A percentile compares a stretch with the other conserved stretches of the same genome.
These are phyloP conservation scores for Calonectria henricotiae DNA, from an alignment of 2,329 filamentous ascomycete genomes.

Conservation along the genomic window DNA sequence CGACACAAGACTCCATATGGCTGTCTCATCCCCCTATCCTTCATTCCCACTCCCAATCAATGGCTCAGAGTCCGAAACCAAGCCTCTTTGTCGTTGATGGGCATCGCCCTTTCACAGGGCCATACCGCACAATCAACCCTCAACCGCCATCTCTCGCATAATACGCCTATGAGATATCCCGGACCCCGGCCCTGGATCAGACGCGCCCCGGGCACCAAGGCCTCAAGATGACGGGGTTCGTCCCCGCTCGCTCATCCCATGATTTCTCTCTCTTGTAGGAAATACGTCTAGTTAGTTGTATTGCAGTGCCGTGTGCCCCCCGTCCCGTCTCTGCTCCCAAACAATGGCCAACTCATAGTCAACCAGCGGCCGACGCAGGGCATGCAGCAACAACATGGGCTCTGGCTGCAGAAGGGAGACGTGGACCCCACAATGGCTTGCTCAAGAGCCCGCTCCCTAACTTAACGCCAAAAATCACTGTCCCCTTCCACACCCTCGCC, in stretches of 20 bases:
- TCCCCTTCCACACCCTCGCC: slow-evolving; percentile 16
- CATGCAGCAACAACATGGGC: slow-evolving; percentile 38
- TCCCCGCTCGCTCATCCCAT: slow-evolving; percentile 38
- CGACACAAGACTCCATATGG: slow-evolving; percentile 18
- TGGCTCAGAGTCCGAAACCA: slow-evolving; percentile 4
- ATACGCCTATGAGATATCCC: slow-evolving; percentile 40
- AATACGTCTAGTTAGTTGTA: slow-evolving; percentile 30
- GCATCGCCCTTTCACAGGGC: slow-evolving; percentile 19
- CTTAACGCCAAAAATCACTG: slow-evolving; percentile 34
- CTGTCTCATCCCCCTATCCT: slow-evolving; percentile 27
- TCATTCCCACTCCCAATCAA: slow-evolving; percentile 24
- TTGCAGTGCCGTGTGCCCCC: slow-evolving; percentile 32
- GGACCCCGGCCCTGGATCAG: slow-evolving; percentile 40
- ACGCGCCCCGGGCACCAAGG: slow-evolving; percentile 43
- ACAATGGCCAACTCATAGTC: slow-evolving; percentile 29
- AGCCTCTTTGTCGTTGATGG: slow-evolving; percentile 14
- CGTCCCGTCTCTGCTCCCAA: slow-evolving; percentile 30
- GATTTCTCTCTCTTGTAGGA: slow-evolving; percentile 32
- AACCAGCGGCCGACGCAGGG: slow-evolving; percentile 31
- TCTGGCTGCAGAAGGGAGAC: slow-evolving; percentile 31
- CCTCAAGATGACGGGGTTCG: slow-evolving; percentile 30
- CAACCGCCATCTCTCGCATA: slow-evolving; percentile 49
- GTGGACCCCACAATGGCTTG: slow-evolving; percentile 34
- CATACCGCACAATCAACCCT: slow-evolving; percentile 43
- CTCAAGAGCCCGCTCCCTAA: slow-evolving; percentile 41